Conservation (phyloP, 768 basidiomycete genomes). For the Suillus lakei region DNA sequence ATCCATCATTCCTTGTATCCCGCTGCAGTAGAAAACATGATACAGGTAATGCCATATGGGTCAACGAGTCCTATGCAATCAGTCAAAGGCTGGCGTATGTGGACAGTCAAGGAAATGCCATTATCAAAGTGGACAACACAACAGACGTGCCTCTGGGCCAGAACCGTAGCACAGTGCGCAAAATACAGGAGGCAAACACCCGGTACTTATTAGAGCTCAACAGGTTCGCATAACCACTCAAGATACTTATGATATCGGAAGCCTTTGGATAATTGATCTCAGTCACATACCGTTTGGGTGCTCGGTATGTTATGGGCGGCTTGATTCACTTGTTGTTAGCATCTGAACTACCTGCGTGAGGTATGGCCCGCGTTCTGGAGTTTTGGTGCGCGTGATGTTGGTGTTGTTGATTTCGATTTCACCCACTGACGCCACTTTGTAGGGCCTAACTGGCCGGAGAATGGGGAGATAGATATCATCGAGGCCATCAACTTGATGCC, state of each 20-base stretch:
- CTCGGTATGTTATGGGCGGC: slow-evolving; percentile 41
- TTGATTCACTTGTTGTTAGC: slow-evolving; percentile 10
- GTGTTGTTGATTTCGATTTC: neutral
- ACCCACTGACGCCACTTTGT: slow-evolving; percentile 5
- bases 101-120: slow-evolving; percentile 62
- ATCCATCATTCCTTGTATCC: slow-evolving; percentile 14
- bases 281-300: slow-evolving; percentile 62
- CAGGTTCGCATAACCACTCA: slow-evolving; percentile 52
- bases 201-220: slow-evolving; percentile 16
- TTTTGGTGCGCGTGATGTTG: slow-evolving; percentile 22
- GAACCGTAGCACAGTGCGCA: slow-evolving; percentile 61
- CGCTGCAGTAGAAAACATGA: slow-evolving; percentile 5
- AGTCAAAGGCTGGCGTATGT: slow-evolving; percentile 60
- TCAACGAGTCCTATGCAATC: slow-evolving; percentile 51
- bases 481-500: slow-evolving; percentile 60
- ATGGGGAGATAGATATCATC: slow-evolving; percentile 64
- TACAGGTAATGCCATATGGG: slow-evolving; percentile 67
- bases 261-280: slow-evolving; percentile 51
- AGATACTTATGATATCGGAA: slow-evolving; percentile 47
- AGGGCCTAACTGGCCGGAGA: slow-evolving; percentile 44
- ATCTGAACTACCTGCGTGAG: slow-evolving; percentile 13
- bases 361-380: slow-evolving; percentile 40
- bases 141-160: slow-evolving; percentile 54
- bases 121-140: slow-evolving; percentile 77
- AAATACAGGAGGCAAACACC: neutral